A percentile compares a stretch with the other conserved stretches of the same genome.
These are phyloP conservation scores for Claviceps arundinis DNA, from an alignment of 2,329 filamentous ascomycete genomes.

Conservation along the genomic window DNA sequence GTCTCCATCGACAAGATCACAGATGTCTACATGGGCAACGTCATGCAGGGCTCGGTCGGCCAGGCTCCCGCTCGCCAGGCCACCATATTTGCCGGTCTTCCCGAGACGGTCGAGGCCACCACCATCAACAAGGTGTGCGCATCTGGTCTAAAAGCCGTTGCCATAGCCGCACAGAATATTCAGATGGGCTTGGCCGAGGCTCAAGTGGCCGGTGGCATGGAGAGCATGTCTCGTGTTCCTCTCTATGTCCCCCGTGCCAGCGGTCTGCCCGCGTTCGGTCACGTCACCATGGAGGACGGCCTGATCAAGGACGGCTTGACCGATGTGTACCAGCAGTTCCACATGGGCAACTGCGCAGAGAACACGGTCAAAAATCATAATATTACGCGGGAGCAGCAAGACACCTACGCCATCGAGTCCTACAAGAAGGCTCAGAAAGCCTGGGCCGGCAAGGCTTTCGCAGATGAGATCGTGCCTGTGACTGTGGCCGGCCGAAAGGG, in stretches of 20 bases:
- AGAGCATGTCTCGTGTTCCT: conserved; percentile 91
- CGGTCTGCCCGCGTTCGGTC: conserved; percentile 71
- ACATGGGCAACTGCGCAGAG: conserved; percentile 97
- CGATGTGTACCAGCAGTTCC: conserved; percentile 92
- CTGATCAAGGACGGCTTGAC: conserved; percentile 89
- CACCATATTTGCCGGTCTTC: conserved; percentile 72
- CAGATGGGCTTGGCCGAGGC: conserved; percentile 81
- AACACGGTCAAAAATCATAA: conserved; percentile 79
- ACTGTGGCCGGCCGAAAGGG: conserved; percentile 77
- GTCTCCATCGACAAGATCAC: conserved; percentile 70
- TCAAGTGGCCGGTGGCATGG: conserved; percentile 90
- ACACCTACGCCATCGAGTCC: conserved; percentile 77
- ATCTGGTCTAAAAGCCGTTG: conserved; percentile 85
- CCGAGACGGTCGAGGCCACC: conserved; percentile 68
- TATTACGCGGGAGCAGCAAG: conserved; percentile 75
- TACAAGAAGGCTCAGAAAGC: conserved; percentile 84
- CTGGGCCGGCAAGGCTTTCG: conserved; percentile 72
- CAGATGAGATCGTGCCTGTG: conserved; percentile 81
- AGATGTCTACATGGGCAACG: conserved; percentile 96
- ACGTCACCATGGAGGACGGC: conserved; percentile 79
- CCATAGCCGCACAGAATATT: conserved; percentile 84
- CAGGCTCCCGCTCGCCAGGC: conserved; percentile 91
- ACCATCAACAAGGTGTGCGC: conserved; percentile 99
- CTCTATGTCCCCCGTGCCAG: conserved; percentile 81
- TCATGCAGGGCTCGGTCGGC: conserved; percentile 69